phyloP scores from a whole-genome alignment of 768 basidiomycete species.

The Calocybe cyanea region DNA sequence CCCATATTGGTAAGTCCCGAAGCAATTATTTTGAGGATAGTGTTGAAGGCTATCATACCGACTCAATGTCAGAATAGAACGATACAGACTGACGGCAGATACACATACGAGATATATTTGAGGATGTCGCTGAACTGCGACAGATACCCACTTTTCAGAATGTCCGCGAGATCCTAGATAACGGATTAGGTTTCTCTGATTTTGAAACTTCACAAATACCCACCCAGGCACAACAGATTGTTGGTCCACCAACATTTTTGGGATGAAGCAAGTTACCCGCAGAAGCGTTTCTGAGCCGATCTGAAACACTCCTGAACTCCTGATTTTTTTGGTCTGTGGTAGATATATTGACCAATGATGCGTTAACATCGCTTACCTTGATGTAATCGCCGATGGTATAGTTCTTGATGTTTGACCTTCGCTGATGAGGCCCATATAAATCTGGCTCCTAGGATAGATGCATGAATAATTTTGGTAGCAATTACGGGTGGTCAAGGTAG shows the following conservation, averaged over 20 bases:
- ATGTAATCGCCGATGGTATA: conserved; percentile 46
- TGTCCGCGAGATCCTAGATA: conserved; percentile 35
- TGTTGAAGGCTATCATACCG: conserved; percentile 51
- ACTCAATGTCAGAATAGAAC: background rate
- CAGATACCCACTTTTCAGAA: conserved; percentile 40
- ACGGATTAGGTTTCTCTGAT: background rate
- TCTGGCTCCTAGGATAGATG: conserved; percentile 48
- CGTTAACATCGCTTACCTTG: conserved; percentile 26
- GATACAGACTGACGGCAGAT: background rate
- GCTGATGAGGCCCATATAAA: conserved; percentile 43
- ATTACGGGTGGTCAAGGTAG: background rate
- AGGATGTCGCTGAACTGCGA: conserved; percentile 31
- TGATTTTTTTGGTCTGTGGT: conserved; percentile 13
- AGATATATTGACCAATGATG: background rate
- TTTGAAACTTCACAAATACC: conserved; percentile 2
- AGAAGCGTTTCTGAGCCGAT: conserved; percentile 31
- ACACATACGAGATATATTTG: conserved; percentile 46
- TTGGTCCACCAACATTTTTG: conserved; percentile 44
- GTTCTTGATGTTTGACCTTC: conserved; percentile 39
- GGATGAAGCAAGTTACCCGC: conserved; percentile 34
- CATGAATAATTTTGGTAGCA: background rate
- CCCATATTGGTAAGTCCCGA: conserved; percentile 29
- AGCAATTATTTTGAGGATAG: conserved; percentile 49
- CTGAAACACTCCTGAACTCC: conserved; percentile 38
- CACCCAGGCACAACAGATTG: conserved; percentile 52